Evolutionary conservation across 345 rosid species (phyloP).

Genomic region (Lagerstroemia speciosa): DNA sequence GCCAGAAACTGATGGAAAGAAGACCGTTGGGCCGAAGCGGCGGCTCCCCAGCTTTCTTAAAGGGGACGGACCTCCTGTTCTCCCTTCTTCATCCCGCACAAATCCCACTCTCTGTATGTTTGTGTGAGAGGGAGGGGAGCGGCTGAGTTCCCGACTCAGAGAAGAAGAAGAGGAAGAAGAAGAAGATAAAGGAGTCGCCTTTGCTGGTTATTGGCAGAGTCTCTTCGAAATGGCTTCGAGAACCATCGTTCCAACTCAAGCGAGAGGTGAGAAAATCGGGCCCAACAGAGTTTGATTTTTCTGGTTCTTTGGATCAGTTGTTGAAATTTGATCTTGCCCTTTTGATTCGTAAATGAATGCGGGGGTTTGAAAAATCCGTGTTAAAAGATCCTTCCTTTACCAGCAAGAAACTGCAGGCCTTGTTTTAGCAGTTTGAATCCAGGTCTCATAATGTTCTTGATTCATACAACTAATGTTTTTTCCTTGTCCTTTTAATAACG

Average conservation of each 20-base stretch:
- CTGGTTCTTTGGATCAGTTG: not conserved
- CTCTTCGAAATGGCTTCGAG: conserved; percentile 45
- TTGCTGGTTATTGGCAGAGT: not conserved
- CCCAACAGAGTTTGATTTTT: not conserved
- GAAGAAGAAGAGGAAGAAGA: not conserved
- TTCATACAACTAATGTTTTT: not conserved
- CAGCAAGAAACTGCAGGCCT: not conserved
- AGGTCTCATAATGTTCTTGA: not conserved
- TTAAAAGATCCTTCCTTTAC: not conserved
- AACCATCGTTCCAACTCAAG: conserved; percentile 41
- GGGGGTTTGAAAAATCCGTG: not conserved
- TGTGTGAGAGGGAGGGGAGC: conserved; percentile 2
- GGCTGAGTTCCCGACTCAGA: not conserved
- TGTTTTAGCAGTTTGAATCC: not conserved
- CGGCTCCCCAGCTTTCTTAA: conserved; percentile 33
- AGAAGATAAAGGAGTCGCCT: not conserved
- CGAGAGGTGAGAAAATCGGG: conserved; percentile 26
- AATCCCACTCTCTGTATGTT: not conserved
- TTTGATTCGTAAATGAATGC: not conserved
- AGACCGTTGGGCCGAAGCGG: conserved; percentile 60
- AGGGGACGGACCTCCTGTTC: conserved; percentile 1
- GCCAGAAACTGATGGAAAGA: conserved; percentile 17
- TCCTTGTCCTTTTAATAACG: no score
- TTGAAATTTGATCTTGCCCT: not conserved
- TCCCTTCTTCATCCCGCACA: conserved; percentile 2